Conservation (phyloP, 768 basidiomycete species). For the Tricholoma saponaceum region DNA sequence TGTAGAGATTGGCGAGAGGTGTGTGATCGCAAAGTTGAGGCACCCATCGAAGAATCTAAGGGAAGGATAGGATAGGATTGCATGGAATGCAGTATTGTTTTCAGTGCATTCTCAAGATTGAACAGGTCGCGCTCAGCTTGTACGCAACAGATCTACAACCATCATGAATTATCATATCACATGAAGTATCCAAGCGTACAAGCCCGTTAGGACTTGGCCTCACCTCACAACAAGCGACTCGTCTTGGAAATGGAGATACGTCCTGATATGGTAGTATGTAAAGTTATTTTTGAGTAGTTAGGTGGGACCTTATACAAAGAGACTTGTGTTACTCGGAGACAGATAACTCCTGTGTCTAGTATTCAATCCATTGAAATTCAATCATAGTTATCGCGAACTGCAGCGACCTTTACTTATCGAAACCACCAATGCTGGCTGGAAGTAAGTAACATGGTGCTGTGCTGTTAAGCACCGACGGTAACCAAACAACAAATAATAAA, state of each 20-base stretch:
- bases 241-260: background rate
- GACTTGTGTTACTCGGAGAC: too few species aligned
- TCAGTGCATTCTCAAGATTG: background rate
- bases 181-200: background rate
- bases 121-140: background rate
- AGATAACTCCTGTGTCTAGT: too few species aligned
- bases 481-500: too few species aligned
- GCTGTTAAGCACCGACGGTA: too few species aligned
- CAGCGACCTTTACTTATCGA: too few species aligned
- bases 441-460: too few species aligned
- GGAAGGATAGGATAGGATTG: background rate
- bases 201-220: background rate
- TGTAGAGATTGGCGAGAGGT: constrained; percentile 35
- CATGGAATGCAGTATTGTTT: background rate
- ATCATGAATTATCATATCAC: background rate
- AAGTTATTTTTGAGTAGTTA: background rate
- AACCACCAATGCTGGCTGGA: too few species aligned
- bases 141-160: background rate
- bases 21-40: constrained; percentile 30
- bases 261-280: background rate
- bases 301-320: too few species aligned
- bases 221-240: background rate
- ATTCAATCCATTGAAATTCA: too few species aligned
- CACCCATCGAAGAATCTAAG: constrained; percentile 12
- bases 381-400: background rate